Conservation (phyloP, 352 stramenopile species). For the Phytophthora pinifolia region DNA sequence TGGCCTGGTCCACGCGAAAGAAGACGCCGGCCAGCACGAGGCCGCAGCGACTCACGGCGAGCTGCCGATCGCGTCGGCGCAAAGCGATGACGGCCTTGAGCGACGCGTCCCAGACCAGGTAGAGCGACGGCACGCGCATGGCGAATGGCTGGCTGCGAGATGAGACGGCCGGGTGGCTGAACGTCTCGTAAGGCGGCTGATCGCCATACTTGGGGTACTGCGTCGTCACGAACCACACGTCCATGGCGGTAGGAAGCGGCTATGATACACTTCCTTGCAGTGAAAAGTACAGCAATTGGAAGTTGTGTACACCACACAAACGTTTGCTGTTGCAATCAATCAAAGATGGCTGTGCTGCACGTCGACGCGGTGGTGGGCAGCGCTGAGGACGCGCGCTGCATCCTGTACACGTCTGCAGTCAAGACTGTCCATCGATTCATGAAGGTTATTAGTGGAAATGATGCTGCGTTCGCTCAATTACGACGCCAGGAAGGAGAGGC, state of each 20-base stretch:
- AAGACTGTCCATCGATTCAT: slow-evolving; percentile 13
- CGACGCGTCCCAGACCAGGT: slow-evolving; percentile 68
- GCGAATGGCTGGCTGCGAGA: slow-evolving; percentile 41
- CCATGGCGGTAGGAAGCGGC: slow-evolving; percentile 33
- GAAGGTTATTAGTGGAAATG: slow-evolving; percentile 11
- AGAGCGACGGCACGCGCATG: slow-evolving; percentile 64
- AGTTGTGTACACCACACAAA: slow-evolving; percentile 6
- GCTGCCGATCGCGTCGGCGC: slow-evolving; percentile 62
- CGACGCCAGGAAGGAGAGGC: slow-evolving; percentile 13
- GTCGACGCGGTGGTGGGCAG: slow-evolving; percentile 11
- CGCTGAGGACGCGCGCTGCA: slow-evolving; percentile 26
- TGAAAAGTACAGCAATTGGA: no score
- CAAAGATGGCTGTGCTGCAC: slow-evolving; percentile 45
- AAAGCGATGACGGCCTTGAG: slow-evolving; percentile 66
- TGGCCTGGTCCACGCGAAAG: slow-evolving; percentile 53
- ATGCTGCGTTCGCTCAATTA: slow-evolving; percentile 28
- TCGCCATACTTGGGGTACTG: slow-evolving; percentile 57
- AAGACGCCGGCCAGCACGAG: slow-evolving; percentile 80
- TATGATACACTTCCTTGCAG: slow-evolving; percentile 11
- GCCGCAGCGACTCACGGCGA: slow-evolving; percentile 77
- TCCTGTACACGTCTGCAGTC: slow-evolving; percentile 27
- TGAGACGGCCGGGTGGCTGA: slow-evolving; percentile 55
- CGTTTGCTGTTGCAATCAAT: not conserved
- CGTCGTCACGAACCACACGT: slow-evolving; percentile 69
- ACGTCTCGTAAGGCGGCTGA: slow-evolving; percentile 59